Conservation (phyloP, 1,284 basidiomycete genomes). For the Leccinum griseonigrum region DNA sequence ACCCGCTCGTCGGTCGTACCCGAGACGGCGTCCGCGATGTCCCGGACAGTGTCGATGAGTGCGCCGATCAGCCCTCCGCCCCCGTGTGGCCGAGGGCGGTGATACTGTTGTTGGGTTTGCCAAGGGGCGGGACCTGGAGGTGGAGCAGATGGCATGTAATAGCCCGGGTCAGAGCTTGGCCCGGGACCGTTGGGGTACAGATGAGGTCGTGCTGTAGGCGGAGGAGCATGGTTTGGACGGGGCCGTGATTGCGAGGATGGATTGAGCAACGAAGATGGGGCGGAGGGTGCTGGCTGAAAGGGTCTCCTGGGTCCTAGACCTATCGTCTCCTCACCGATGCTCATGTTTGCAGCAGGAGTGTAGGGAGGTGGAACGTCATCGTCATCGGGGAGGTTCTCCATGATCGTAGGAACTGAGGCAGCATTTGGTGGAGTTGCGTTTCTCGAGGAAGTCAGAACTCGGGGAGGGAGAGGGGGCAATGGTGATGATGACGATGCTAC, state of each 20-base stretch:
- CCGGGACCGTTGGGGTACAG: neutral
- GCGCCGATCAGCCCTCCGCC: constrained; percentile 30
- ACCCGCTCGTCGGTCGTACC: constrained; percentile 21
- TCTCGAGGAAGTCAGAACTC: constrained; percentile 1
- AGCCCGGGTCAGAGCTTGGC: neutral
- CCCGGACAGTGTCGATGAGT: constrained; percentile 27
- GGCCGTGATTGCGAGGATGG: neutral
- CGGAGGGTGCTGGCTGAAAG: constrained; percentile 47
- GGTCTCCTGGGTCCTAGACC: constrained; percentile 61
- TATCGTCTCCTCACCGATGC: constrained; percentile 57
- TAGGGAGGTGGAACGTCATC: constrained; percentile 69
- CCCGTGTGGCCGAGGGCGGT: constrained; percentile 7
- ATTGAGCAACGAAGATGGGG: neutral
- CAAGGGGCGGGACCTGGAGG: constrained; percentile 12
- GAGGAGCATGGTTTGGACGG: neutral
- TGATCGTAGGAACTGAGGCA: neutral
- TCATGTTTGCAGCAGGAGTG: constrained; percentile 50
- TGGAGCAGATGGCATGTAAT: neutral
- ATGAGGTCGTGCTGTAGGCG: neutral
- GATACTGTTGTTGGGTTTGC: constrained; percentile 19
- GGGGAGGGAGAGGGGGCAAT: neutral
- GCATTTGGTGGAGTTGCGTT: neutral
- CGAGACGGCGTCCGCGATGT: constrained; percentile 31
- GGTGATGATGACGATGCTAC: neutral
- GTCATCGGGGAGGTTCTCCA: constrained; percentile 39